Conservation (phyloP, 257 asterid genomes). For the Catharanthus roseus region DNA sequence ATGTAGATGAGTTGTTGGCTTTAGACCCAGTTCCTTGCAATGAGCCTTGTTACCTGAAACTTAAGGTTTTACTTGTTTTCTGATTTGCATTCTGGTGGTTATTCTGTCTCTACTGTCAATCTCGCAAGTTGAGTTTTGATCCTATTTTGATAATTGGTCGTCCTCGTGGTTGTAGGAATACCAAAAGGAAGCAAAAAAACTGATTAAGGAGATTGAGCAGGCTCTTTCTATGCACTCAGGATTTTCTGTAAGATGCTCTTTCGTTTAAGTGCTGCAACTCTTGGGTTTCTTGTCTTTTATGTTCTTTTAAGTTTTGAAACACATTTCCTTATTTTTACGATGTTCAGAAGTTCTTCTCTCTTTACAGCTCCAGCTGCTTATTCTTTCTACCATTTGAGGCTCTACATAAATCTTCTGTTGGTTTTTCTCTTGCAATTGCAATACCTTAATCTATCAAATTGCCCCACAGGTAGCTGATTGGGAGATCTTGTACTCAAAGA, state of each 20-base stretch:
- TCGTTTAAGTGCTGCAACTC: conserved; percentile 12
- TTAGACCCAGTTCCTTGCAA: conserved; percentile 49
- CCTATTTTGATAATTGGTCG: conserved; percentile 13
- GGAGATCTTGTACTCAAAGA: conserved; percentile 53
- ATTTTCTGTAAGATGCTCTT: conserved; percentile 48
- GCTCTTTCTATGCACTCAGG: conserved; percentile 42
- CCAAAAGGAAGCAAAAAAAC: conserved; percentile 47
- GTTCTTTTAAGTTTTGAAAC: neutral
- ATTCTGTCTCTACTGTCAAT: neutral
- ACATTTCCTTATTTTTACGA: neutral
- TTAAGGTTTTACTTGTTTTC: conserved; percentile 50
- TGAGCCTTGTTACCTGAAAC: conserved; percentile 47
- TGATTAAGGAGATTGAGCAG: conserved; percentile 63
- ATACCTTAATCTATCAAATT: conserved; percentile 4
- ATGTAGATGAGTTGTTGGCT: conserved; percentile 52
- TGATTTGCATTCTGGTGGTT: conserved; percentile 3
- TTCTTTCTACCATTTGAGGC: conserved; percentile 1
- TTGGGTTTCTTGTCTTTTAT: conserved; percentile 8
- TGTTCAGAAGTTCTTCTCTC: neutral
- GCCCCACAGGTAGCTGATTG: conserved; percentile 57
- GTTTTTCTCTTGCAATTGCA: neutral
- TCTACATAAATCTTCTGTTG: neutral
- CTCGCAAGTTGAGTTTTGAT: neutral
- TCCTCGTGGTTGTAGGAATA: conserved; percentile 57
- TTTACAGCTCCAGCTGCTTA: conserved; percentile 7